phyloP scores from a whole-genome alignment of 2,329 filamentous ascomycete species.

The Diaporthe amygdali region DNA sequence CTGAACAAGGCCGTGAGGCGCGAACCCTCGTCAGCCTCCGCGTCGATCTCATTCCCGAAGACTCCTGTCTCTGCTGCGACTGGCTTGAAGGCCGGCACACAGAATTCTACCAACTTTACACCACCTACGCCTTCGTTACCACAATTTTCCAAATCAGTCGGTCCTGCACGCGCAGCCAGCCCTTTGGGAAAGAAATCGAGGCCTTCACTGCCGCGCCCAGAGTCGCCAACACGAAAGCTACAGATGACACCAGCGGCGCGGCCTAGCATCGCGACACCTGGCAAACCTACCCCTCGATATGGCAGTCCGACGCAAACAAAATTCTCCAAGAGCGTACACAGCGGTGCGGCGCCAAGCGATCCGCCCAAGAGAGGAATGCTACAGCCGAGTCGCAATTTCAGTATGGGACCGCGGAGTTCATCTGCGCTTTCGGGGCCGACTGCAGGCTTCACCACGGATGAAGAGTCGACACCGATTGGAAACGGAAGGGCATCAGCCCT shows the following conservation, averaged over 20 bases:
- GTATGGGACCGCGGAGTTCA: conserved; percentile 61
- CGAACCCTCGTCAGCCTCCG: conserved; percentile 58
- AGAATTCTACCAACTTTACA: conserved; percentile 65
- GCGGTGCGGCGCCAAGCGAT: conserved; percentile 57
- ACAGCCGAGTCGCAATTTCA: conserved; percentile 54
- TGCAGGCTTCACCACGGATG: conserved; percentile 55
- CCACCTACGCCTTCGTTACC: conserved; percentile 70
- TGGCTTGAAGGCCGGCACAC: conserved; percentile 58
- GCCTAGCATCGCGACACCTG: conserved; percentile 61
- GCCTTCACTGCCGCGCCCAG: conserved; percentile 83
- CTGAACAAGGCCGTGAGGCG: conserved; percentile 78
- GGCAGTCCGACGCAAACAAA: conserved; percentile 66
- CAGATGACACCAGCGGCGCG: conserved; percentile 66
- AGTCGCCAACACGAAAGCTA: conserved; percentile 79
- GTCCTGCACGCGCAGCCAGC: conserved; percentile 74
- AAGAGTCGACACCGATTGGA: conserved; percentile 60
- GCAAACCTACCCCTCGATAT: conserved; percentile 60
- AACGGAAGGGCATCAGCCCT: conserved; percentile 58
- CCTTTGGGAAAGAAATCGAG: conserved; percentile 75
- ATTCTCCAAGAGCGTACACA: conserved; percentile 69
- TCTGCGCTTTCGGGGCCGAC: conserved; percentile 61
- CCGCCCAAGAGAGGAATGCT: conserved; percentile 59
- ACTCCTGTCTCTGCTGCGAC: conserved; percentile 72
- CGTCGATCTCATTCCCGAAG: conserved; percentile 59
- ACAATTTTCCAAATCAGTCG: conserved; percentile 89